Evolutionary conservation across 2,329 filamentous ascomycete species (phyloP).

Genomic region (Aureobasidium melanogenum): DNA sequence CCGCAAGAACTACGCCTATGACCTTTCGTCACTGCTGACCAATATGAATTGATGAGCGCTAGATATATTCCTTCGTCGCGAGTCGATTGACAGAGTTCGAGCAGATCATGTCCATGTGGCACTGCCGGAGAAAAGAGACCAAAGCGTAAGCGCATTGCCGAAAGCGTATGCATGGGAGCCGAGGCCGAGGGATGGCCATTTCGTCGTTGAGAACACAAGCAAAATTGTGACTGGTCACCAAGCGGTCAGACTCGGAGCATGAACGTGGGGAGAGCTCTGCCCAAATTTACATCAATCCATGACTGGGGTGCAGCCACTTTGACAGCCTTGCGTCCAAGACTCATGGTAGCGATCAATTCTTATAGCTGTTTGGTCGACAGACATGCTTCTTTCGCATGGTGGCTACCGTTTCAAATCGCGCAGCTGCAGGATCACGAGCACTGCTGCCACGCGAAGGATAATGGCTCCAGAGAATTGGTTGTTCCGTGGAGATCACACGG

Average conservation of each 20-base stretch:
- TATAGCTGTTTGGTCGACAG: background rate
- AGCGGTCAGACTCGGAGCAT: background rate
- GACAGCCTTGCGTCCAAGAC: background rate
- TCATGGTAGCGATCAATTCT: background rate
- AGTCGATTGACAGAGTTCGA: background rate
- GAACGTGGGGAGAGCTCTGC: background rate
- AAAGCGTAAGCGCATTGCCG: slow-evolving; percentile 10
- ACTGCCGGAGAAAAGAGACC: background rate
- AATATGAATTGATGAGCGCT: background rate
- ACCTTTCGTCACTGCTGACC: background rate
- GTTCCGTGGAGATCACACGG: slow-evolving; percentile 9
- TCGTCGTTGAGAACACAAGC: background rate
- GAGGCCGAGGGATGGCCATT: background rate
- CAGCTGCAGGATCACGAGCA: background rate
- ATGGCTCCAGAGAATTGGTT: background rate
- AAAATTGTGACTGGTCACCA: slow-evolving; percentile 2
- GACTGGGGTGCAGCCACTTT: background rate
- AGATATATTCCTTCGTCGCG: background rate
- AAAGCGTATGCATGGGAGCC: background rate
- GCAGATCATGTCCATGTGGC: background rate
- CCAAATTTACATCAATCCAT: background rate
- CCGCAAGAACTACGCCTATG: background rate
- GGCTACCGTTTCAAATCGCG: background rate
- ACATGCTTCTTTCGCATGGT: background rate
- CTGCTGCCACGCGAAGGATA: background rate